These are phyloP conservation scores for Marchantia polymorpha DNA, from an alignment of 225 moss, liverwort and hornwort species.

Conservation along the genomic window DNA sequence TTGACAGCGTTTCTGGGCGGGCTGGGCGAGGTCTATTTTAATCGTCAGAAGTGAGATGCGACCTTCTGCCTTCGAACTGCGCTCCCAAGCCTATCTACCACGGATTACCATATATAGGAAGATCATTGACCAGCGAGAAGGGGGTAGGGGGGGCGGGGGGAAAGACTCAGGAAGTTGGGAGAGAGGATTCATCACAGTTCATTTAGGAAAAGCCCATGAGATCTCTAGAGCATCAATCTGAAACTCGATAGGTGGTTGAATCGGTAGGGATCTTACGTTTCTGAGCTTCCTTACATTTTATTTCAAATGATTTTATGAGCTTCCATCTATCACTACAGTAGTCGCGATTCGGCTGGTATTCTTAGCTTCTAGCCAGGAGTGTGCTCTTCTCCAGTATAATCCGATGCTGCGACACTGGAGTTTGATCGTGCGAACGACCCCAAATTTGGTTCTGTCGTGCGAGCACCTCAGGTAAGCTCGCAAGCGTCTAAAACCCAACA, in stretches of 20 bases:
- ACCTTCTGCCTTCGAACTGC: neutral
- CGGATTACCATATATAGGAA: neutral
- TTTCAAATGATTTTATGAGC: neutral
- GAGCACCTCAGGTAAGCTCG: neutral
- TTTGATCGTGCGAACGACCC: neutral
- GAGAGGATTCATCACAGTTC: neutral
- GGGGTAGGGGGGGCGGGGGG: no score
- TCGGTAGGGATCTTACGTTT: neutral
- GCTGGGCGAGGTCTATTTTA: neutral
- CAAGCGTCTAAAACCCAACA: slow-evolving; percentile 55
- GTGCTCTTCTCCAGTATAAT: neutral
- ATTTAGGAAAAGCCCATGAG: neutral
- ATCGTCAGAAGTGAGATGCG: neutral
- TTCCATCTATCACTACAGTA: neutral
- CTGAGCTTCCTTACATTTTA: neutral
- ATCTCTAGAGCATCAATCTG: neutral
- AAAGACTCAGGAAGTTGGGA: neutral
- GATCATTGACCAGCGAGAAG: neutral
- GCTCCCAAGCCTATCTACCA: neutral
- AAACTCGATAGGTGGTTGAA: neutral
- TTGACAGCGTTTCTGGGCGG: neutral
- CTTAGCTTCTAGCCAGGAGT: neutral
- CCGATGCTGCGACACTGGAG: neutral
- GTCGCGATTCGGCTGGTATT: neutral
- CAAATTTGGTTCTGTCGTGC: neutral